Percentiles rank a stretch among this genome's conserved stretches.
These are phyloP conservation scores for Cyamopsis tetragonoloba DNA, from an alignment of 306 rosid species.

Conservation along the genomic window DNA sequence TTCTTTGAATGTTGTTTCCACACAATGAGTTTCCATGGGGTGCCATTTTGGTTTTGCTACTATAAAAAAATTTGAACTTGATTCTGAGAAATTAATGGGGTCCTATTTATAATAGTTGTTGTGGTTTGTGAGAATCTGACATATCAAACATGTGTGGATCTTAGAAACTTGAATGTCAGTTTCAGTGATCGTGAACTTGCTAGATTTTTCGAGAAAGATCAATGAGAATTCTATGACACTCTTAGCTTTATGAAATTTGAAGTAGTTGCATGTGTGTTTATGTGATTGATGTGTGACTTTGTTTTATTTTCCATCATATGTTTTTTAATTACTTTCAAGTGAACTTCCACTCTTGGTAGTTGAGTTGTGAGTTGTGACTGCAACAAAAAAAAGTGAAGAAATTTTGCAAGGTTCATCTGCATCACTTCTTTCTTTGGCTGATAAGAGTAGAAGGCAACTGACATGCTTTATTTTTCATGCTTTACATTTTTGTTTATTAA, in stretches of 20 bases:
- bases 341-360: background rate
- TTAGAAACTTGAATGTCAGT: constrained; percentile 39
- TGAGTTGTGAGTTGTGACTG: constrained; percentile 19
- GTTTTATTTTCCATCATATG: background rate
- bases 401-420: background rate
- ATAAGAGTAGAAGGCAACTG: background rate
- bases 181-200: constrained; percentile 42
- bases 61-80: background rate
- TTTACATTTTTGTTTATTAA: background rate
- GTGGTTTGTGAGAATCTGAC: background rate
- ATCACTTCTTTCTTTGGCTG: background rate
- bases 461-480: background rate
- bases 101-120: constrained; percentile 47
- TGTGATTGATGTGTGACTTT: background rate
- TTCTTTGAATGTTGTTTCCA: constrained; percentile 50
- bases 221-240: constrained; percentile 26
- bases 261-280: background rate
- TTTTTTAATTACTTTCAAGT: background rate
- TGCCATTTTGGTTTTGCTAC: too few species aligned
- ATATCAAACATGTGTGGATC: constrained; percentile 44
- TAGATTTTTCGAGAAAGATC: constrained; percentile 39
- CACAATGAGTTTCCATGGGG: constrained; percentile 59
- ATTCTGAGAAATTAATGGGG: too few species aligned
- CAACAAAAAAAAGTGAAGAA: constrained; percentile 1
- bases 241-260: constrained; percentile 28